Evolutionary conservation across 2,329 filamentous ascomycete genomes (phyloP).

Genomic region (Fusarium heterosporum): DNA sequence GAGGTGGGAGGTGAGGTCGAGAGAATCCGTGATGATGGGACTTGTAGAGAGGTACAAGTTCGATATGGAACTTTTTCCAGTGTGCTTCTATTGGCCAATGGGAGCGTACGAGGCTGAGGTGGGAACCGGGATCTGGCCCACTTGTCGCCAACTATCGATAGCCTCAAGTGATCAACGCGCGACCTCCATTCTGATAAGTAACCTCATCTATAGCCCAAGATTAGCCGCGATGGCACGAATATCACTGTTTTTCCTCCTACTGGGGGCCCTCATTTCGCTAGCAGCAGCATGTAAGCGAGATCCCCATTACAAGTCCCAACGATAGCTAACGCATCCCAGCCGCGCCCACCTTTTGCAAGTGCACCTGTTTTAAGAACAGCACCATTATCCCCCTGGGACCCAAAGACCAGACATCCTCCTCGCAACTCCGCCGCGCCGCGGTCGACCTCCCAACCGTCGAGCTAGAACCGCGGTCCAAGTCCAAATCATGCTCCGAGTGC

Average conservation of each 20-base stretch:
- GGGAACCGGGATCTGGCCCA: conserved; percentile 21
- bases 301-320: not conserved
- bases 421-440: conserved; percentile 41
- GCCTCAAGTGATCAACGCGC: conserved; percentile 37
- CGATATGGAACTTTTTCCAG: conserved; percentile 47
- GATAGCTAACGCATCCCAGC: conserved; percentile 55
- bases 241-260: conserved; percentile 52
- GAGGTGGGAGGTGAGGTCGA: conserved; percentile 13
- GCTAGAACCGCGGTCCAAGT: conserved; percentile 51
- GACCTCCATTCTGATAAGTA: conserved; percentile 26
- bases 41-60: conserved; percentile 17
- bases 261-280: conserved; percentile 53
- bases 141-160: conserved; percentile 33
- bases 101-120: conserved; percentile 39
- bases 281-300: conserved; percentile 58
- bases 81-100: conserved; percentile 44
- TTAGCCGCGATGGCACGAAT: conserved; percentile 55
- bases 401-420: conserved; percentile 47
- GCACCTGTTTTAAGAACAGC: conserved; percentile 76
- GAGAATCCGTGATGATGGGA: conserved; percentile 30
- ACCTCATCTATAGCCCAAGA: conserved; percentile 9
- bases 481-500: conserved; percentile 68
- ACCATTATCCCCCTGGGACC: conserved; percentile 73
- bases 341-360: conserved; percentile 75
- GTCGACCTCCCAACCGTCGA: conserved; percentile 31